Evolutionary conservation across 768 basidiomycete genomes (phyloP).

Genomic region (Coprinopsis cinerea): DNA sequence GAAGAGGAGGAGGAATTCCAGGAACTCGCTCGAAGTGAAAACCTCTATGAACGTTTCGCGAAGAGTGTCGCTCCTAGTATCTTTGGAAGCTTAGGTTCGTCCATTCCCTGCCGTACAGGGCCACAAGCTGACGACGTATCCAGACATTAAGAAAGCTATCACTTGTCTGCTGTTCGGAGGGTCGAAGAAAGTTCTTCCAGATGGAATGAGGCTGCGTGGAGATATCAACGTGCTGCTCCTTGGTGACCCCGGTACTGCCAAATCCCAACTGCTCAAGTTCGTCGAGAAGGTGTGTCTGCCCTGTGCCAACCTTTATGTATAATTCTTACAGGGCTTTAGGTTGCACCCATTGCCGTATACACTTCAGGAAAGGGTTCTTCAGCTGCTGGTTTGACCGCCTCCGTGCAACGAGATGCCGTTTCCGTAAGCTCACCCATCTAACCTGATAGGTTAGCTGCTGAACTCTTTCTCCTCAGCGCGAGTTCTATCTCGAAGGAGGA

Average conservation of each 20-base stretch:
- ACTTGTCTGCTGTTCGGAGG: constrained; percentile 95
- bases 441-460: not conserved
- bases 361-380: constrained; percentile 98
- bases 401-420: constrained; percentile 88
- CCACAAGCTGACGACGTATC: constrained; percentile 7
- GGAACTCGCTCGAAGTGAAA: constrained; percentile 82
- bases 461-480: constrained; percentile 53
- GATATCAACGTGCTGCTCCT: constrained; percentile 96
- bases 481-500: constrained; percentile 98
- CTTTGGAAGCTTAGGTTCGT: constrained; percentile 82
- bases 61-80: constrained; percentile 96
- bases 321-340: constrained; percentile 20
- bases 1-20: constrained; percentile 98
- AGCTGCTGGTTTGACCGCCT: constrained; percentile 96
- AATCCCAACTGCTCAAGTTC: constrained; percentile 96
- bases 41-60: constrained; percentile 90
- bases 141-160: constrained; percentile 98
- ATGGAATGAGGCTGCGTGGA: constrained; percentile 93
- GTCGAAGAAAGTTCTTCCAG: constrained; percentile 93
- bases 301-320: not conserved
- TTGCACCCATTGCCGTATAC: constrained; percentile 96
- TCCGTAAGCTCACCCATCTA: constrained; percentile 51
- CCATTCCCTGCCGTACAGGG: not conserved
- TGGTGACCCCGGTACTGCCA: constrained; percentile 98
- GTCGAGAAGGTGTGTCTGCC: constrained; percentile 67